Base-by-base conservation (phyloP, 345 rosid genomes). In the Lepidium didymum region DNA sequence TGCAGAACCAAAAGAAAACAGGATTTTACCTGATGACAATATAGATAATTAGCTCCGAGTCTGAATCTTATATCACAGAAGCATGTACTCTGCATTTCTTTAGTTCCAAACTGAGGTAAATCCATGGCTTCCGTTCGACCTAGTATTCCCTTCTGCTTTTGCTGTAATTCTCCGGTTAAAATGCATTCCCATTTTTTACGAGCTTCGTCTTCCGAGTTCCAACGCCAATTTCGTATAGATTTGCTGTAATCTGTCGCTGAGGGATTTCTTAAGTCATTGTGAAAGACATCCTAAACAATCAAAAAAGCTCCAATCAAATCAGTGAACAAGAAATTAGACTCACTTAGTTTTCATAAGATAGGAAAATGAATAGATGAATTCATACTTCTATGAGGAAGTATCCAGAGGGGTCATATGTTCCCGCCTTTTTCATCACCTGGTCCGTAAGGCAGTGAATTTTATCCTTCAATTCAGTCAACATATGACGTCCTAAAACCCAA, bases 351-450 rank as follows among this genome's bases (percentile, higher is more conserved):
- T 36, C 37, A 53, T 33, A n/a, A 19, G 54, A 49, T 4, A 35
- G 62, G 49, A 36, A 12, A 69, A 54, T 7, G 14, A 57, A 42
- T 10, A 49, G 37, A 43, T 43, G 4, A 15, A 41, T 62, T 42
- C 77, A 75, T 78, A 90, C 98, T 78, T 90, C 97, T 60, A 93
- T 80, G 67, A 90, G 86, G 75, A 93, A 90, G 83, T 86, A 93
- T 72, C 97, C 97, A 23, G 97, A 93, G 33, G 89, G 87, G 82
- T 87, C 90, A 16, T 83, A 73, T 58, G 27, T 70, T 23, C 81
- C 87, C 29, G 94, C 88, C 81, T 81, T 90, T 66, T 70, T 81
- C 99, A 87, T 91, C 79, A 81, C 65, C 60, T 84, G 86, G 72
- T 91, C 95, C 13, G 86, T 83, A 72, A 61, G 52, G 80, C 96